Evolutionary conservation across 1,139 yeast species (phyloP).

Genomic region (Pichia sp.): DNA sequence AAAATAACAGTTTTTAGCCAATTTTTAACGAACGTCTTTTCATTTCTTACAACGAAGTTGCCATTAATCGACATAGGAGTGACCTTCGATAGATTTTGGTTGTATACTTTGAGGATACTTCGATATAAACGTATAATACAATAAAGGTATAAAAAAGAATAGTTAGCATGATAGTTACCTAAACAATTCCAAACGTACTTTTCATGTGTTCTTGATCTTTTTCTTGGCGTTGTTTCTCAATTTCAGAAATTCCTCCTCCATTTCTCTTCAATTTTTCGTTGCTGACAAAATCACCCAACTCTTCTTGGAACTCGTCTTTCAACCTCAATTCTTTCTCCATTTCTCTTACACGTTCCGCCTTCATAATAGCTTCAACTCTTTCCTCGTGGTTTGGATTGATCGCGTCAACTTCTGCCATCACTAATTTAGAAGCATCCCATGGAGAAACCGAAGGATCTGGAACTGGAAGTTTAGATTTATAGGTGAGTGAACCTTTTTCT

Average conservation of each 20-base stretch:
- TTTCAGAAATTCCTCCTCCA: constrained; percentile 78
- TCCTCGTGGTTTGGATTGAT: constrained; percentile 79
- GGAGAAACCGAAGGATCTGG: constrained; percentile 66
- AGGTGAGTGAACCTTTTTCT: constrained; percentile 40
- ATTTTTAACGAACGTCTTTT: constrained; percentile 2
- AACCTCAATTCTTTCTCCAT: constrained; percentile 60
- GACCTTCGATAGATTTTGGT: constrained; percentile 5
- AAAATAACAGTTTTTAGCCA: background rate
- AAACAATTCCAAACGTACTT: constrained; percentile 34
- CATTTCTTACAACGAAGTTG: background rate
- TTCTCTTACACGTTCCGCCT: constrained; percentile 77
- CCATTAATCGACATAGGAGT: background rate
- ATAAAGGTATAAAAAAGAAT: background rate
- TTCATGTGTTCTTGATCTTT: constrained; percentile 69
- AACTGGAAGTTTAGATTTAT: constrained; percentile 39
- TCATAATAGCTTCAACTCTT: constrained; percentile 80
- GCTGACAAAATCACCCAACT: constrained; percentile 80
- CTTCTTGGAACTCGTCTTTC: constrained; percentile 72
- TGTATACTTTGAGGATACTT: constrained; percentile 7
- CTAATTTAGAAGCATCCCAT: constrained; percentile 71
- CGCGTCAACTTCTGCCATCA: constrained; percentile 73
- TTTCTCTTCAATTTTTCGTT: constrained; percentile 70
- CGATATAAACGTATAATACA: constrained; percentile 10
- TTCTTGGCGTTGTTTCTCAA: constrained; percentile 62
- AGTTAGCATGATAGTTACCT: background rate